These are phyloP conservation scores for Medicago lupulina DNA, from an alignment of 306 rosid genomes.

Conservation along the genomic window DNA sequence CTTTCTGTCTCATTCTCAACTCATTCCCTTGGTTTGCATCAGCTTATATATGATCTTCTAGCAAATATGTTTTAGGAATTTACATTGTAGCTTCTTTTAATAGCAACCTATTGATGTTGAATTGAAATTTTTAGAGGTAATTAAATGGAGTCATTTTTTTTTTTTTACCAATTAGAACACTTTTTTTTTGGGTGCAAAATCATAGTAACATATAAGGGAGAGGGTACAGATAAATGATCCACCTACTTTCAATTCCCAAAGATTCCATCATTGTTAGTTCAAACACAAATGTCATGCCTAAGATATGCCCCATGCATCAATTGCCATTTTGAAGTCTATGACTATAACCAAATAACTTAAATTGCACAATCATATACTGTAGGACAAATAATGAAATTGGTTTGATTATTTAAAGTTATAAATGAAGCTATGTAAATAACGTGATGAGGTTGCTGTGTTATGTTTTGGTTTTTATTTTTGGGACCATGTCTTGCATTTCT, in stretches of 20 bases:
- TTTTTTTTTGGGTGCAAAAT: neutral
- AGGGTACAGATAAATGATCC: conserved; percentile 31
- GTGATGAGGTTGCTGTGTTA: neutral
- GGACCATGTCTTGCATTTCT: conserved; percentile 2
- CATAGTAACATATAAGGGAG: neutral
- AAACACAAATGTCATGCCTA: conserved; percentile 46
- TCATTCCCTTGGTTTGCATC: neutral
- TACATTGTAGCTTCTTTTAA: neutral
- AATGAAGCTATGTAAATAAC: neutral
- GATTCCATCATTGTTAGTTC: conserved; percentile 51
- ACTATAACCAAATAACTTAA: no score
- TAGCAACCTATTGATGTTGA: neutral
- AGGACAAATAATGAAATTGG: no score
- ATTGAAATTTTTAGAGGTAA: neutral
- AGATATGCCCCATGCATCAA: conserved; percentile 1
- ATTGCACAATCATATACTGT: no score
- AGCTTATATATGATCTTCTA: neutral
- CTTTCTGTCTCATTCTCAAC: conserved; percentile 21
- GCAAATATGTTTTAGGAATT: conserved; percentile 1
- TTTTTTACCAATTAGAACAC: neutral
- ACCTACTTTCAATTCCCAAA: conserved; percentile 38
- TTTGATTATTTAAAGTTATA: neutral
- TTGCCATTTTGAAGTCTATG: neutral
- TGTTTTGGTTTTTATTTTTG: conserved; percentile 25
- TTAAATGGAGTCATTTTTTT: neutral